Evolutionary conservation across 495 filamentous ascomycete species (phyloP).

Genomic region (Penicillium lagena): DNA sequence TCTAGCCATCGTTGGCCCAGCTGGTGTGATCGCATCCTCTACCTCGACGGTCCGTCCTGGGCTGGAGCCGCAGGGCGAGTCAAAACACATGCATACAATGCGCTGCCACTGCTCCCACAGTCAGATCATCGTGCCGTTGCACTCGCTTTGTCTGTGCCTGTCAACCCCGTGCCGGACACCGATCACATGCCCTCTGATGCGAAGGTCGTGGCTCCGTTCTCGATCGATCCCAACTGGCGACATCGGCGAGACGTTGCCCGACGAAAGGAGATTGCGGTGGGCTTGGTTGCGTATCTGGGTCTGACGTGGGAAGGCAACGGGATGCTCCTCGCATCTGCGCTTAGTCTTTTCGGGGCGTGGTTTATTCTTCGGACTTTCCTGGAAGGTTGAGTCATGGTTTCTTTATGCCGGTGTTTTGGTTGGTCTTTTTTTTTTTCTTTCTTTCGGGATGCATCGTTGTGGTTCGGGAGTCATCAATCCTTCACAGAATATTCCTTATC

Average conservation of each 20-base stretch:
- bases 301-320: constrained; percentile 56
- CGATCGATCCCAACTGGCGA: constrained; percentile 47
- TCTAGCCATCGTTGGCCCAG: constrained; percentile 77
- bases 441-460: background rate
- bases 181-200: constrained; percentile 16
- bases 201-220: constrained; percentile 41
- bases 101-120: constrained; percentile 65
- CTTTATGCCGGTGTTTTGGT: constrained; percentile 1
- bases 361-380: constrained; percentile 32
- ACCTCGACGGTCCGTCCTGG: constrained; percentile 55
- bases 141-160: constrained; percentile 54
- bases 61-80: constrained; percentile 22
- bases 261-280: constrained; percentile 52
- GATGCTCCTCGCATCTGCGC: constrained; percentile 35
- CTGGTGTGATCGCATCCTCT: constrained; percentile 92
- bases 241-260: constrained; percentile 42
- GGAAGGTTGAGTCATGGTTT: constrained; percentile 6
- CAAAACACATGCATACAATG: constrained; percentile 56
- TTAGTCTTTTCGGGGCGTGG: constrained; percentile 43
- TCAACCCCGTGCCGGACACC: constrained; percentile 20
- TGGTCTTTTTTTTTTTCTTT: constrained; percentile 12
- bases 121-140: constrained; percentile 85
- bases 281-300: constrained; percentile 47
- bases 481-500: too few species aligned
- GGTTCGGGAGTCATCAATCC: too few species aligned